These are phyloP conservation scores for Fragaria ananassa DNA, from an alignment of 306 rosid genomes.

Conservation along the genomic window DNA sequence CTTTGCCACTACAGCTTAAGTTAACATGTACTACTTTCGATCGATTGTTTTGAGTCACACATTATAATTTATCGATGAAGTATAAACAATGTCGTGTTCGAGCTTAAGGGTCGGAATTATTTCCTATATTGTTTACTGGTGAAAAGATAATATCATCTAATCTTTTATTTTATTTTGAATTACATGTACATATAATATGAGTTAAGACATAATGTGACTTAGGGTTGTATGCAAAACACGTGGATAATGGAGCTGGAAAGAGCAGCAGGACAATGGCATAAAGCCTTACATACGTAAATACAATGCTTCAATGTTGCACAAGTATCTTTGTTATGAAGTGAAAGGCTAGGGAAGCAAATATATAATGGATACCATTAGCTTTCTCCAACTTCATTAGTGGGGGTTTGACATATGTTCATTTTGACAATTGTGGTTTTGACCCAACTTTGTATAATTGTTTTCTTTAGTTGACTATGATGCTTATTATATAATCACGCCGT, in stretches of 20 bases:
- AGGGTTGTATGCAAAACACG: constrained; percentile 10
- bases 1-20: constrained; percentile 1
- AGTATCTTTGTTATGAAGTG: constrained; percentile 22
- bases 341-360: constrained; percentile 13
- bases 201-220: not conserved
- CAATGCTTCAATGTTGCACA: not conserved
- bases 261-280: constrained; percentile 5
- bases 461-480: constrained; percentile 25
- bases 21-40: not conserved
- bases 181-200: not conserved
- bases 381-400: constrained; percentile 26
- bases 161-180: no score
- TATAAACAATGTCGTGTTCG: not conserved
- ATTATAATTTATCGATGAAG: not conserved
- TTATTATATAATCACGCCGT: not conserved
- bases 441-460: not conserved
- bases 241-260: constrained; percentile 27
- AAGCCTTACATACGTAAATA: not conserved
- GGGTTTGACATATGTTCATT: constrained; percentile 22
- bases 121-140: no score
- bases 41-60: not conserved
- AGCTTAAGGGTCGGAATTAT: no score
- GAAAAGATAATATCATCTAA: no score
- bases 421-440: constrained; percentile 21
- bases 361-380: constrained; percentile 8